Percentiles rank a stretch among this genome's conserved stretches.
Evolutionary conservation across 1,284 basidiomycete species (phyloP).

Genomic region (Rhodotorula sp.): DNA sequence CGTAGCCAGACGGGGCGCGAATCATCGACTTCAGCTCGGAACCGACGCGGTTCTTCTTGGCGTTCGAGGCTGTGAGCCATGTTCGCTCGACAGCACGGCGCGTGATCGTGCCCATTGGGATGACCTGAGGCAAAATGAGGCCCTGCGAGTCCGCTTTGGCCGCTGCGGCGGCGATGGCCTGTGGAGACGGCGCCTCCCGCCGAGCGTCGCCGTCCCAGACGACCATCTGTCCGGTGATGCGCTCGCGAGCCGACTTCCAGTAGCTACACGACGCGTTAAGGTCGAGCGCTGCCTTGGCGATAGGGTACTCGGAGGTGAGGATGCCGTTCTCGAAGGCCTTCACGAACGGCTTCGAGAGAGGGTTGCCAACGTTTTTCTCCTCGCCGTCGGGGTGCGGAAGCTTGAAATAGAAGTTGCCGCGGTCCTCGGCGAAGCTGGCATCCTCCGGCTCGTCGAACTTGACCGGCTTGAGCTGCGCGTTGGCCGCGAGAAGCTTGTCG

Average conservation of each 20-base stretch:
- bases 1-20: conserved; percentile 85
- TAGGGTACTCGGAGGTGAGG: conserved; percentile 60
- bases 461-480: conserved; percentile 36
- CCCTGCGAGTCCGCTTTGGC: conserved; percentile 65
- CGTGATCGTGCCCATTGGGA: conserved; percentile 98
- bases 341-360: conserved; percentile 85
- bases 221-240: conserved; percentile 90
- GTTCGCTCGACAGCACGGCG: conserved; percentile 96
- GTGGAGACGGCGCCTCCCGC: conserved; percentile 11
- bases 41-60: conserved; percentile 94
- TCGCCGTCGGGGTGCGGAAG: conserved; percentile 96
- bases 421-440: conserved; percentile 56
- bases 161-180: conserved; percentile 21
- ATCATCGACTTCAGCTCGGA: conserved; percentile 98
- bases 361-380: conserved; percentile 87
- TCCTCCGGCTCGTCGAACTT: conserved; percentile 65
- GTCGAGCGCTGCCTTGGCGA: conserved; percentile 79
- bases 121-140: conserved; percentile 91
- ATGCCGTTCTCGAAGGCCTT: conserved; percentile 83
- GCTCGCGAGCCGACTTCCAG: conserved; percentile 92
- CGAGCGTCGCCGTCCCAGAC: conserved; percentile 65
- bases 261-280: conserved; percentile 96
- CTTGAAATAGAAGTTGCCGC: conserved; percentile 73
- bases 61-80: conserved; percentile 97
- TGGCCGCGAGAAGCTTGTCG: conserved; percentile 25